A percentile compares a stretch with the other conserved stretches of the same genome.
These are phyloP conservation scores for Kwoniella mangroviensis DNA, from an alignment of 768 basidiomycete genomes.

Conservation along the genomic window DNA sequence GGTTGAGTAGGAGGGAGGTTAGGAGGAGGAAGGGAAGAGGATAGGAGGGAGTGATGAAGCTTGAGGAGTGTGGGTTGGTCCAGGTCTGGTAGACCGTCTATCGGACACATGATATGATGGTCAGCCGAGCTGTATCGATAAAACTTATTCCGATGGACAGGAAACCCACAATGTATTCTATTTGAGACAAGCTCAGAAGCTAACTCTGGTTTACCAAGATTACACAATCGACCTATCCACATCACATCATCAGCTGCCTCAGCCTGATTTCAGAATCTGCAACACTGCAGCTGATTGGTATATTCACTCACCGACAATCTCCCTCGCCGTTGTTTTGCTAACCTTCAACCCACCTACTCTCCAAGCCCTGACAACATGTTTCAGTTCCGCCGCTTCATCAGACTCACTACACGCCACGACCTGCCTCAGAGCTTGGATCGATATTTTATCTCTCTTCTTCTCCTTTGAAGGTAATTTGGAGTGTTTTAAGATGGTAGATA, in stretches of 20 bases:
- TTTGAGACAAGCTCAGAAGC: conserved; percentile 25
- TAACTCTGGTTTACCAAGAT: conserved; percentile 24
- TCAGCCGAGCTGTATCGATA: not conserved
- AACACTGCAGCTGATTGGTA: not conserved
- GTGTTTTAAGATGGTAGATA: conserved; percentile 13
- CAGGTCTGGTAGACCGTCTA: conserved; percentile 27
- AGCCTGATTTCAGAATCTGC: not conserved
- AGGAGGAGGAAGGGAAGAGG: conserved; percentile 10
- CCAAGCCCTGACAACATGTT: conserved; percentile 24
- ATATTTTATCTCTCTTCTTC: conserved; percentile 12
- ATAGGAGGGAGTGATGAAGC: conserved; percentile 22
- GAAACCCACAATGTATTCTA: conserved; percentile 20
- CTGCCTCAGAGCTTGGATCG: conserved; percentile 23
- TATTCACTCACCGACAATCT: conserved; percentile 30
- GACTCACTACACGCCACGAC: conserved; percentile 25
- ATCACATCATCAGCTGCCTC: not conserved
- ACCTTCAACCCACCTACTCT: conserved; percentile 18
- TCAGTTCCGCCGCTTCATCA: conserved; percentile 18
- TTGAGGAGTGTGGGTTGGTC: conserved; percentile 24
- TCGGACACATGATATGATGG: too few relatives aligned
- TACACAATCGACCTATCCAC: conserved; percentile 21
- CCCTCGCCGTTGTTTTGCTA: conserved; percentile 22
- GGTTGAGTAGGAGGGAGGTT: conserved; percentile 15
- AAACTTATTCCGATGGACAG: not conserved
- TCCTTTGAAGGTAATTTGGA: conserved; percentile 8